phyloP scores from a whole-genome alignment of 345 rosid genomes.

The Balakata baccata region DNA sequence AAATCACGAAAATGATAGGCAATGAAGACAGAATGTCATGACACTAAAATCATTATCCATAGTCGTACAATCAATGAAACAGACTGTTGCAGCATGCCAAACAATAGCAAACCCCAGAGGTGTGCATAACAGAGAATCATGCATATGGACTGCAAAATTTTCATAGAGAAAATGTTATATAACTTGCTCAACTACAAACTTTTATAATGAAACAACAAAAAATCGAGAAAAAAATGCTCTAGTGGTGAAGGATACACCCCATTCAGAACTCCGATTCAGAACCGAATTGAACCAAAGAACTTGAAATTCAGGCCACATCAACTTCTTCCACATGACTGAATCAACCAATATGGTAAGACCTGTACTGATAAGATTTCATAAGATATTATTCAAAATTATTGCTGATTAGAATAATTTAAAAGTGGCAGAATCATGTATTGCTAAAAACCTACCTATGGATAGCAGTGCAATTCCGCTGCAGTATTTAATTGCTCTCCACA shows the following conservation, averaged over 20 bases:
- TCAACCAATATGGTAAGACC: conserved; percentile 76
- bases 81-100: background rate
- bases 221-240: background rate
- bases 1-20: background rate
- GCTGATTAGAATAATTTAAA: background rate
- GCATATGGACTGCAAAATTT: background rate
- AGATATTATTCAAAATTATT: conserved; percentile 17
- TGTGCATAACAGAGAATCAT: background rate
- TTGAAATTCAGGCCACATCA: conserved; percentile 92
- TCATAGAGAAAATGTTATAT: background rate
- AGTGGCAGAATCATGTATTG: background rate
- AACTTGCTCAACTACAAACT: background rate
- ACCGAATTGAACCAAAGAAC: conserved; percentile 97
- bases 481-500: conserved; percentile 56
- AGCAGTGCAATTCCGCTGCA: conserved; percentile 53
- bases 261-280: conserved; percentile 88
- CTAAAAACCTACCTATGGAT: conserved; percentile 54
- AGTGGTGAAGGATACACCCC: conserved; percentile 88
- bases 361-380: conserved; percentile 41
- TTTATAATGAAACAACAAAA: background rate
- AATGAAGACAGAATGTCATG: background rate
- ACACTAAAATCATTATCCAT: background rate
- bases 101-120: background rate
- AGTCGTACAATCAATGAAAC: background rate
- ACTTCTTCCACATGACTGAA: conserved; percentile 87